These are phyloP conservation scores for Fusarium illudens DNA, from an alignment of 2,329 filamentous ascomycete genomes.

Conservation along the genomic window DNA sequence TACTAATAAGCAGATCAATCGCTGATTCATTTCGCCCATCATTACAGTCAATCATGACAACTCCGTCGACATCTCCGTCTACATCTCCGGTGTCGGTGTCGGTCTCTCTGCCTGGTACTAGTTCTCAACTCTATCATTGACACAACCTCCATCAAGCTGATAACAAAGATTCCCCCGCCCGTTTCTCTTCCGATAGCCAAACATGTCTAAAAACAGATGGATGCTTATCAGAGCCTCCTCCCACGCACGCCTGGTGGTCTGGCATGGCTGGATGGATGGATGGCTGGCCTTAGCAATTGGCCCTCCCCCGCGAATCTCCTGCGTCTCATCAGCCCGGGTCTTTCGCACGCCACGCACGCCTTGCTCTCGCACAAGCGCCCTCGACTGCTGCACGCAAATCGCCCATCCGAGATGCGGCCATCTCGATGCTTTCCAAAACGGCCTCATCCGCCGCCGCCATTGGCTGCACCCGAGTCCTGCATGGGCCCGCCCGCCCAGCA, in stretches of 20 bases:
- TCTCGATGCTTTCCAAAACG: constrained; percentile 34
- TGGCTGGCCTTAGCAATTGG: neutral
- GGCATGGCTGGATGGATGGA: too few relatives aligned
- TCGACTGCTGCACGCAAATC: constrained; percentile 6
- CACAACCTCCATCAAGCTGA: constrained; percentile 21
- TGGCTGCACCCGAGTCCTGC: constrained; percentile 19
- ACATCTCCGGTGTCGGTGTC: neutral
- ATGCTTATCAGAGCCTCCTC: constrained; percentile 34
- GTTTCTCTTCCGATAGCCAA: neutral
- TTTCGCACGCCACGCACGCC: constrained; percentile 27
- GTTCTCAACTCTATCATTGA: neutral
- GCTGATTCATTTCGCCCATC: neutral
- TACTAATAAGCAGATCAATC: neutral
- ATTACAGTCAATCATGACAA: neutral
- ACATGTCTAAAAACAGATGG: constrained; percentile 19
- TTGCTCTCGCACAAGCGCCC: constrained; percentile 14
- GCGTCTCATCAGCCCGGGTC: constrained; percentile 19
- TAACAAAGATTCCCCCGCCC: neutral
- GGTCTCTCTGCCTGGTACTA: neutral
- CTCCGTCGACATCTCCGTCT: neutral
- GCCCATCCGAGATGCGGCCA: neutral
- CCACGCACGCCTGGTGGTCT: neutral
- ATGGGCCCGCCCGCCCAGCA: constrained; percentile 11
- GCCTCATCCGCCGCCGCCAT: constrained; percentile 14
- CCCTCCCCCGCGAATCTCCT: constrained; percentile 34